A percentile compares a stretch with the other conserved stretches of the same genome.
Conservation (phyloP, 1,139 yeast genomes). For the Candida dubliniensis region DNA sequence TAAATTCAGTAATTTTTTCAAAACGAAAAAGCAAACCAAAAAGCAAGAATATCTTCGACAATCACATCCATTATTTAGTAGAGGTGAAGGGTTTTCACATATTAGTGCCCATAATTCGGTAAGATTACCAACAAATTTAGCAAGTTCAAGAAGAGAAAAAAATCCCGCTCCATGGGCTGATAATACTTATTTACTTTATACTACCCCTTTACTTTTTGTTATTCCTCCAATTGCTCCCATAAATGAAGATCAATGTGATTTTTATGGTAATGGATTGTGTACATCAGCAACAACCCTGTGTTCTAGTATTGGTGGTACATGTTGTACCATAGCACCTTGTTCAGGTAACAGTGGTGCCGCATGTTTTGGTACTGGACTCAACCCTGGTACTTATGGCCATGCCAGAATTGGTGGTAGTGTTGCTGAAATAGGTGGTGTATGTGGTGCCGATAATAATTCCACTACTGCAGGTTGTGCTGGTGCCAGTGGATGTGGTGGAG, state of each 20-base stretch:
- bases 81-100: slow-evolving; percentile 1
- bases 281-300: slow-evolving; percentile 2
- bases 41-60: neutral
- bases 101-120: slow-evolving; percentile 5
- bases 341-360: slow-evolving; percentile 4
- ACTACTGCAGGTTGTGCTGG: slow-evolving; percentile 1
- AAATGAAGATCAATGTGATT: slow-evolving; percentile 1
- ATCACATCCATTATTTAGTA: slow-evolving; percentile 1
- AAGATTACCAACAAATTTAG: slow-evolving; percentile 10
- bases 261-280: slow-evolving; percentile 4
- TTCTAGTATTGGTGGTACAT: slow-evolving; percentile 4
- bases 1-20: slow-evolving; percentile 1
- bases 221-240: slow-evolving; percentile 9
- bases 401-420: slow-evolving; percentile 5
- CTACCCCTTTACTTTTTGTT: slow-evolving; percentile 4
- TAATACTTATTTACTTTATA: slow-evolving; percentile 2
- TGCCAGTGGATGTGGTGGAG: neutral
- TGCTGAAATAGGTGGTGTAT: slow-evolving; percentile 4
- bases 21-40: neutral
- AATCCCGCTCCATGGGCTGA: slow-evolving; percentile 6
- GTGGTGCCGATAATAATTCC: slow-evolving; percentile 2
- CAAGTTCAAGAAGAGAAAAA: slow-evolving; percentile 5
- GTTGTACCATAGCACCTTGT: slow-evolving; percentile 4
- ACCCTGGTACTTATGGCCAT: neutral
- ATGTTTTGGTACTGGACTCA: slow-evolving; percentile 2